A percentile compares a stretch with the other conserved stretches of the same genome.
Conservation (phyloP, 78 protist genomes). For the Emiliania huxleyi region DNA sequence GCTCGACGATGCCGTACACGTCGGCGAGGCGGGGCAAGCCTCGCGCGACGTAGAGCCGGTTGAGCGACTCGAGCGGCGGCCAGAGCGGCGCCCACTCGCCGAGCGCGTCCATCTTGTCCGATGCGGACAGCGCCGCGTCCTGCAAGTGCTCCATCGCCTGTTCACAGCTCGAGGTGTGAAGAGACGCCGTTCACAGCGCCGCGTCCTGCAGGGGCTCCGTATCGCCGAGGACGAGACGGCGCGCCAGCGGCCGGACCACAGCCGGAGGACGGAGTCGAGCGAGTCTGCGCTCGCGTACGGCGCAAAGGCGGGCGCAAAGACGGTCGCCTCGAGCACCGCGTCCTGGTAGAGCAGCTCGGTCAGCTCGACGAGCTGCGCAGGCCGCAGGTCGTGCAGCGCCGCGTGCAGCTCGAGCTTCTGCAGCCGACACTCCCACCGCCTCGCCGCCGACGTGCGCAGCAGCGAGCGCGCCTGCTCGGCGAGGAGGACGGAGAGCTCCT, state of each 20-base stretch:
- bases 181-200: too few relatives aligned
- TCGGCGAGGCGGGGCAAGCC: not conserved
- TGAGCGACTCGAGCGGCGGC: not conserved
- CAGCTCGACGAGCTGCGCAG: not conserved
- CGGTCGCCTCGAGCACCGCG: not conserved
- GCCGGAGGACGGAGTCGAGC: not conserved
- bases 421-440: not conserved
- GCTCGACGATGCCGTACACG: not conserved
- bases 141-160: not conserved
- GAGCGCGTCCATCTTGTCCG: not conserved
- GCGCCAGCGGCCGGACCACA: not conserved
- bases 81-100: not conserved
- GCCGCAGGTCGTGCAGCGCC: not conserved
- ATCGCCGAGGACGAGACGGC: not conserved
- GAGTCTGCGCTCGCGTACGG: not conserved
- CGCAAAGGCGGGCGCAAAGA: not conserved
- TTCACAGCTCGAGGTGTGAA: too few relatives aligned
- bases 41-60: not conserved
- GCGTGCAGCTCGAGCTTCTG: not conserved
- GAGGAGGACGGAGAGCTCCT: too few relatives aligned
- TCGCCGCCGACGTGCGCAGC: too few relatives aligned
- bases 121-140: not conserved
- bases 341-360: not conserved
- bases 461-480: too few relatives aligned
- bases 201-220: not conserved